These are phyloP conservation scores for Pythium phragmitis DNA, from an alignment of 352 stramenopile genomes.

Conservation along the genomic window DNA sequence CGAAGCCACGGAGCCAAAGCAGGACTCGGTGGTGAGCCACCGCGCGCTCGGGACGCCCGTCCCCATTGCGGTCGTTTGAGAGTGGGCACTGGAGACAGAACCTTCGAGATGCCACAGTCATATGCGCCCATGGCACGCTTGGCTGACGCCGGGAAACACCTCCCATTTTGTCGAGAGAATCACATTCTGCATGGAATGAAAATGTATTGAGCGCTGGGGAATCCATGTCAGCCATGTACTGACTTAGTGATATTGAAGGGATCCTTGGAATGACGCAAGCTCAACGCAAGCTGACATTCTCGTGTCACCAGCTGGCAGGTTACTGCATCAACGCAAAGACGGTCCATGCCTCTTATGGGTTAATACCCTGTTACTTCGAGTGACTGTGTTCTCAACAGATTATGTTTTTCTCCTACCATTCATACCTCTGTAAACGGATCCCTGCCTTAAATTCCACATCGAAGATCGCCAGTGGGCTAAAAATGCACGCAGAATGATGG, in stretches of 20 bases:
- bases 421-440: too few species aligned
- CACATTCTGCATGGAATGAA: background rate
- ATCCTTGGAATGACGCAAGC: background rate
- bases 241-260: background rate
- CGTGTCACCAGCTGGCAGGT: background rate
- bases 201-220: background rate
- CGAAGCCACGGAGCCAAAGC: conserved; percentile 20
- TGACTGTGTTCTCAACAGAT: background rate
- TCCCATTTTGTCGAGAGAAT: background rate
- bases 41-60: background rate
- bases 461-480: too few species aligned
- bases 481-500: too few species aligned
- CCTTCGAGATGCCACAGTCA: background rate
- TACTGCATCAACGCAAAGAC: background rate
- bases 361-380: background rate
- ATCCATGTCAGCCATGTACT: background rate
- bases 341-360: background rate
- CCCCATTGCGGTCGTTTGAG: background rate
- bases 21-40: conserved; percentile 1
- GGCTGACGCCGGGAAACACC: background rate
- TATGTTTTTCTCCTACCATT: too few species aligned
- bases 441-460: too few species aligned
- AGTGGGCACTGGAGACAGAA: background rate
- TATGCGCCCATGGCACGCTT: background rate
- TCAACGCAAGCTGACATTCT: background rate